Base-by-base conservation (phyloP, 1,284 basidiomycete species). In the Boletus calvinii region DNA sequence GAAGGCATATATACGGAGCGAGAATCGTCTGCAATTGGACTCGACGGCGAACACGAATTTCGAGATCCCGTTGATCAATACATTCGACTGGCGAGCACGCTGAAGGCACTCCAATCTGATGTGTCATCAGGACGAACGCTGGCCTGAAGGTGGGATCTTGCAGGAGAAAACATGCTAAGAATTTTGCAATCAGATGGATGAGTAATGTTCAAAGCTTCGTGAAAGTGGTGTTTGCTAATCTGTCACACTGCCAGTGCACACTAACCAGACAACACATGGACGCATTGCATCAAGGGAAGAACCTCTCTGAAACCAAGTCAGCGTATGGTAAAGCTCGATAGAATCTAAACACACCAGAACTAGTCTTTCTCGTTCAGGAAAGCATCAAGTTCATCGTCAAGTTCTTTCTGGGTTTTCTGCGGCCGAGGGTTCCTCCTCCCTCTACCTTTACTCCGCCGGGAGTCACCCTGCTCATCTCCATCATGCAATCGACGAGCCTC, bases 311-410 rank as follows among this genome's bases (percentile, higher is more conserved):
- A 31, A 37, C n/a, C 4, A 17, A 12, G 41, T 67, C 15, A 65
- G 36, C 11, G 35, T 15, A 46, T 36, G 15, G 29, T 29, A n/a
- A 36, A 35, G 30, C 42, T 36, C 20, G 26, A 52, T 22, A 15
- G 13, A 40, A 41, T 29, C 9, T 6, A 20, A 22, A 56, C 62
- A 42, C 35, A 62, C 64, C 40, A 15, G 6, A 47, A 49, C 55
- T 59, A 74, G 46, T 65, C 62, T 52, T 69, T 69, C 52, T 74
- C 71, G n/a, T 77, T 78, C 56, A 88, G 66, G 67, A 90, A 90
- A 13, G 84, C 85, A 46, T 90, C 87, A 46, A 90, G 70, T 61
- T 90, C 87, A 45, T 84, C 87, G 59, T 90, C 87, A 35, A 90
- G 72, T 59, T 90, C 85, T 65, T 85, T 79, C 62, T 81, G 81